Percentiles rank a stretch among this genome's conserved stretches.
These are phyloP conservation scores for Populus hybrid DNA, from an alignment of 441 rosid species.

Conservation along the genomic window DNA sequence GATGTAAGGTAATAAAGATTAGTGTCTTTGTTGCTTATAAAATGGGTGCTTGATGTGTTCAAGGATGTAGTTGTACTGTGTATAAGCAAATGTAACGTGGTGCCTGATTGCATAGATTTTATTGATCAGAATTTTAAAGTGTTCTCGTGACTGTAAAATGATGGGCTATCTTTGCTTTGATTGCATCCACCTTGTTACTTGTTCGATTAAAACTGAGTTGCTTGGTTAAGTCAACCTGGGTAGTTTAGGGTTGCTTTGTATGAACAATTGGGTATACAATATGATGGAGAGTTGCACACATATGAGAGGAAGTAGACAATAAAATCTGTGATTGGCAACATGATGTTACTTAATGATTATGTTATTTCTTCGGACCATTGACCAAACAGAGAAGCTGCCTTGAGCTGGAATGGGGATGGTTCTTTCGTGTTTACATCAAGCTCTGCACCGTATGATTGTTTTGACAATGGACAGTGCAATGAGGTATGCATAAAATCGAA, in stretches of 20 bases:
- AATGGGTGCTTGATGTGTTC: not conserved
- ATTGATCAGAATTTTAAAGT: not conserved
- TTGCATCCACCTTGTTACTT: not conserved
- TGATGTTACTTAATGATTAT: not conserved
- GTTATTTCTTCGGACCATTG: constrained; percentile 11
- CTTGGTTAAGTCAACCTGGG: not conserved
- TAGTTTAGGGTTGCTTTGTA: not conserved
- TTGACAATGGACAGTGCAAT: constrained; percentile 64
- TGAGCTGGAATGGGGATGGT: constrained; percentile 87
- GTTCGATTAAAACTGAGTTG: not conserved
- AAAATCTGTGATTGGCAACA: not conserved
- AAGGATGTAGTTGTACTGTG: not conserved
- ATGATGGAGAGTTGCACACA: not conserved
- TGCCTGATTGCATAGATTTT: not conserved
- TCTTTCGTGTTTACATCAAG: constrained; percentile 87
- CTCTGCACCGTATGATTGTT: constrained; percentile 76
- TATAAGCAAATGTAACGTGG: not conserved
- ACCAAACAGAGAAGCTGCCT: constrained; percentile 61
- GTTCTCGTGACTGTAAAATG: not conserved
- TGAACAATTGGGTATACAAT: not conserved
- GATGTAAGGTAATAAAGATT: constrained; percentile 64
- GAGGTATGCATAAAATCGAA: constrained; percentile 40
- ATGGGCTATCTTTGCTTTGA: not conserved
- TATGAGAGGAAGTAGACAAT: not conserved
- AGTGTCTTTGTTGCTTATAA: not conserved